Evolutionary conservation across 169 alveolate species (phyloP), one percentile per base, ranked within the genome.

Genomic region (Cardiosporidium cionae): DNA sequence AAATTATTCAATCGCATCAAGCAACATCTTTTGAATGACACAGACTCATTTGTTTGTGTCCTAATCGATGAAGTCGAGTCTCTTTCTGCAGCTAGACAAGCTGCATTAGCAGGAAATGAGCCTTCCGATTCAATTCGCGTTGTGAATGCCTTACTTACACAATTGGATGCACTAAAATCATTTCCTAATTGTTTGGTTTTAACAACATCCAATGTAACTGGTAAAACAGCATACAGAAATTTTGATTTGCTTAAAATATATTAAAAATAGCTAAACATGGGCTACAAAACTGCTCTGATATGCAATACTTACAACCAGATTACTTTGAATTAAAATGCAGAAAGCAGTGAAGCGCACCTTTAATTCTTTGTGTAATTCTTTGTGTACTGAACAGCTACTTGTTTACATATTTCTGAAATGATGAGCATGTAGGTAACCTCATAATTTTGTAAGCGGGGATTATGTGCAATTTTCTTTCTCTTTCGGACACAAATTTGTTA

Each of bases 31-130:
- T 35, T 34, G 35, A 79, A 82, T n/a, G 77, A 80, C 32, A 88
- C 84, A n/a, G 83, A 79, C 34, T 62, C 81, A 70, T 71, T 88
- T 79, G 74, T 86, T 66, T 25, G 79, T 70, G 65, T 78, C 28
- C 79, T 88, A 65, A 86, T 88, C 3, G 93, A 88, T 52, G 93
- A 88, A 70, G 88, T 88, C 23, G 93, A 88, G 70, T 82, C 91
- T 31, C 73, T 88, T 32, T 73, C 90, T 32, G 80, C 90, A 0
- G 88, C 89, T 44, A 58, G 93, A 44, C 72, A 78, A 58, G 76
- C 84, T 52, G 70, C 91, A 32, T 70, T 78, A 44, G 84, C 82
- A n/a, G 72, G 86, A 36, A 80, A 86, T 62, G 93, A 88, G 53
- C 90, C 93, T 7, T 79, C 93, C 5, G 93, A 88, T 35, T 72